Base-by-base conservation (phyloP, 2,329 filamentous ascomycete species). In the Hymenoscyphus scutula region DNA sequence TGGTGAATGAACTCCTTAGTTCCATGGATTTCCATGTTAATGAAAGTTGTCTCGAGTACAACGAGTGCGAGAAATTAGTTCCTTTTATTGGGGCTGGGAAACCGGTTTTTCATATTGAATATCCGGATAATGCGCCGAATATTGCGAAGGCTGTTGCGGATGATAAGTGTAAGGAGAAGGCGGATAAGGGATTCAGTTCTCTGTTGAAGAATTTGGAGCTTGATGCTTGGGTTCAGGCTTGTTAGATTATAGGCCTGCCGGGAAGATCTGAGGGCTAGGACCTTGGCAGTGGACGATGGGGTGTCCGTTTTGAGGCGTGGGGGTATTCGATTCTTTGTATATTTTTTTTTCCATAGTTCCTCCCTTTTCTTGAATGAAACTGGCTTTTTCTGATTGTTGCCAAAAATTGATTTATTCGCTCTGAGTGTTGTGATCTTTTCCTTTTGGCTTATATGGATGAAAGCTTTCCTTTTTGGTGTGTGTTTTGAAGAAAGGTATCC, bases 51-150 rank as follows among this genome's bases (percentile, higher is more conserved):
- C 79, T 81, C 17, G 68, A 87, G 71, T 90, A 90, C 70, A 81
- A 87, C 61, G 69, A 80, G 10, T 81, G 81, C 5, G 78, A 79
- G 34, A 90, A 41, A 23, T n/a, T 61, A 17, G 37, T 53, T 4
- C 59, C 59, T n/a, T 61, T 61, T 19, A 57, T 61, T 29, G n/a
- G 34, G 13, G 53, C 59, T 13, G 41, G 41, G 10, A 61, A 90
- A 74, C 87, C 88, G 1, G 88, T 91, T 34, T 90, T 90, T 72
- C 84, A 90, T 71, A 89, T 91, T 65, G 89, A 91, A 76, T 91
- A 91, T 70, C 86, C 86, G 2, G 77, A 81, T 17, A 45, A 41
- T 7, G 38, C 54, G 6, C 15, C 53, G 8, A 56, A 15, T 1
- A 53, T 54, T 17, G 45, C 58, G 15, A 45, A 56, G n/a, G 17